These are phyloP conservation scores for Hypomontagnella monticulosa DNA, from an alignment of 495 filamentous ascomycete genomes.

Conservation along the genomic window DNA sequence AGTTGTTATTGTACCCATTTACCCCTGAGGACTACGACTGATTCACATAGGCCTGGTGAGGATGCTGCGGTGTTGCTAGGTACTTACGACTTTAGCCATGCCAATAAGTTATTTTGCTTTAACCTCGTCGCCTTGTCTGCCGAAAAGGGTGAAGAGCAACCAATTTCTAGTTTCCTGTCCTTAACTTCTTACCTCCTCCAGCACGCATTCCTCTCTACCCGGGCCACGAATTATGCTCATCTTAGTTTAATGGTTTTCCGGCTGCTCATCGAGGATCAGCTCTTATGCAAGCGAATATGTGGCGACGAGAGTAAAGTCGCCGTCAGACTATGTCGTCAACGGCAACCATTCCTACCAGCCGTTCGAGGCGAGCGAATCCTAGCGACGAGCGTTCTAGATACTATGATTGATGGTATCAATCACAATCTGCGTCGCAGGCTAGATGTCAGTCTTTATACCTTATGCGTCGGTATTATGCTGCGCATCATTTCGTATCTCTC, in stretches of 20 bases:
- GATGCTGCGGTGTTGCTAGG: conserved; percentile 82
- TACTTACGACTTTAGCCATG: conserved; percentile 91
- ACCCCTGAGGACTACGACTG: conserved; percentile 24
- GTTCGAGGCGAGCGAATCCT: conserved; percentile 75
- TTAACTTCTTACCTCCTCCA: conserved; percentile 92
- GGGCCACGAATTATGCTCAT: conserved; percentile 82
- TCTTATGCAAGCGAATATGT: conserved; percentile 85
- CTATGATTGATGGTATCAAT: conserved; percentile 87
- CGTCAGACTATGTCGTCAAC: conserved; percentile 89
- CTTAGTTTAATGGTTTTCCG: conserved; percentile 85
- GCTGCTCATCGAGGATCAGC: conserved; percentile 86
- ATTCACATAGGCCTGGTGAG: conserved; percentile 71
- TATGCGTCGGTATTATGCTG: conserved; percentile 79
- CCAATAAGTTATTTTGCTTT: conserved; percentile 95
- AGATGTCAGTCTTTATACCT: conserved; percentile 85
- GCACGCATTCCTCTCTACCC: conserved; percentile 84
- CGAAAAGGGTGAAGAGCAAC: conserved; percentile 73
- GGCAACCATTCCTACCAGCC: conserved; percentile 85
- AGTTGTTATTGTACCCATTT: conserved; percentile 21
- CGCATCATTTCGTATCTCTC: conserved; percentile 85
- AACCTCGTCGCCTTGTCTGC: conserved; percentile 75
- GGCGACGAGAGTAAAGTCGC: conserved; percentile 77
- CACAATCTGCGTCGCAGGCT: conserved; percentile 90
- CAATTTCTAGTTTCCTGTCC: conserved; percentile 85
- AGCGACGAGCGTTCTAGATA: conserved; percentile 80